These are phyloP conservation scores for Cordyceps cicadae DNA, from an alignment of 2,329 filamentous ascomycete genomes.

Conservation along the genomic window DNA sequence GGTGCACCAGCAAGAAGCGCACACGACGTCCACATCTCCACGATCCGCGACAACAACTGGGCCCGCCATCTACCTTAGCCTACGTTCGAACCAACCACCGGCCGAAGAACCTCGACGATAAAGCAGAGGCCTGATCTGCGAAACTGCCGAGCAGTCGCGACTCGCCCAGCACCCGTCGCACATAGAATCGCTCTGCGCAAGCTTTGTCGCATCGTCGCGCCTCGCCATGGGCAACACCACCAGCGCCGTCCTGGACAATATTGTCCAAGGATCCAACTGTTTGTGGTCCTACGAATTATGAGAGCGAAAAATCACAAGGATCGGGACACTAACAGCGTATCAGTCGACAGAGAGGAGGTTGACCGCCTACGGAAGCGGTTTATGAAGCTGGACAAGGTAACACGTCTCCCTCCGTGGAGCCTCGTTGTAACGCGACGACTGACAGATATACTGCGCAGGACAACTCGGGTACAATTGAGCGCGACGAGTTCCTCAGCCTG, in stretches of 20 bases:
- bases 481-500: constrained; percentile 93
- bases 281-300: constrained; percentile 19
- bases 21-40: constrained; percentile 3
- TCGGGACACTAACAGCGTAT: background rate
- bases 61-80: background rate
- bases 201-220: background rate
- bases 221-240: constrained; percentile 57
- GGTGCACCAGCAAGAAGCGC: background rate
- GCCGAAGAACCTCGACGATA: background rate
- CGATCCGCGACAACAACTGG: background rate
- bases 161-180: background rate
- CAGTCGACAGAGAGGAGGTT: constrained; percentile 95
- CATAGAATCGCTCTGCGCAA: background rate
- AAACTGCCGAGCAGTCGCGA: background rate
- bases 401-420: constrained; percentile 12
- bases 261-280: constrained; percentile 97
- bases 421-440: background rate
- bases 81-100: background rate
- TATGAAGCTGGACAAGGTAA: constrained; percentile 97
- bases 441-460: constrained; percentile 48
- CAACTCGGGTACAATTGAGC: constrained; percentile 95
- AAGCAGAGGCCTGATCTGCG: background rate
- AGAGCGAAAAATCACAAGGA: background rate
- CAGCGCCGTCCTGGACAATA: constrained; percentile 79
- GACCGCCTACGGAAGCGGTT: constrained; percentile 93